Base-by-base conservation (phyloP, 1,284 basidiomycete genomes). In the Phylloboletellus chloephorus region DNA sequence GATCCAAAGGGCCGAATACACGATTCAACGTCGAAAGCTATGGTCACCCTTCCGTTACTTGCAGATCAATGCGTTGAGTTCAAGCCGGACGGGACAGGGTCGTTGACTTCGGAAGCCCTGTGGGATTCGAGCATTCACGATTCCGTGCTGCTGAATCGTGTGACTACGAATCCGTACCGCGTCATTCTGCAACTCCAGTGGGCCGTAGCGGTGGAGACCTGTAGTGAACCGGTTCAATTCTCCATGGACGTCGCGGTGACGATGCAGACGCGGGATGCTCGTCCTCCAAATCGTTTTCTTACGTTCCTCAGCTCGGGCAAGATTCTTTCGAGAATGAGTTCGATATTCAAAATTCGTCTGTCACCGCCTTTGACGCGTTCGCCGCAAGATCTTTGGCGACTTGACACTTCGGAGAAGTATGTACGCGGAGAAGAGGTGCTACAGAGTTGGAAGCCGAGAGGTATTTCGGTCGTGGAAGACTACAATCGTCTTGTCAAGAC, bases 41-140 rank as follows among this genome's bases (percentile, higher is more conserved):
- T 86, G 45, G 73, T 82, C 38, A 84, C 80, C 6, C 70, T 93
- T 22, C 82, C 83, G 10, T 62, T 91, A 6, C 67, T 84, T 50
- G 82, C 84, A 52, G 79, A 85, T 20, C 85, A 89, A 61, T 65
- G 61, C 8, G 67, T 86, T 9, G 78, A 84, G 46, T 88, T 84
- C 67, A 82, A 72, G 52, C 72, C 85, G 1, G 90, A 96, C 64
- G 93, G 92, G 1, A 88, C 87, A 3, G 82, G 87, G 4, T 63
- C 63, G 6, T 65, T 95, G 31, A 67, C 70, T 21, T 83, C 81
- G 5, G 75, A 80, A 38, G 84, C 84, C 0, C 71, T 88, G 4
- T 98, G 95, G 95, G 96, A 98, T 66, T 90, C 89, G 2, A 90
- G 91, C 45, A 71, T 91, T 5, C 95, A 98, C 64, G 83, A 93